These are phyloP conservation scores for Coemansia sp. DNA, from an alignment of 192 early-diverging fungal species.

Conservation along the genomic window DNA sequence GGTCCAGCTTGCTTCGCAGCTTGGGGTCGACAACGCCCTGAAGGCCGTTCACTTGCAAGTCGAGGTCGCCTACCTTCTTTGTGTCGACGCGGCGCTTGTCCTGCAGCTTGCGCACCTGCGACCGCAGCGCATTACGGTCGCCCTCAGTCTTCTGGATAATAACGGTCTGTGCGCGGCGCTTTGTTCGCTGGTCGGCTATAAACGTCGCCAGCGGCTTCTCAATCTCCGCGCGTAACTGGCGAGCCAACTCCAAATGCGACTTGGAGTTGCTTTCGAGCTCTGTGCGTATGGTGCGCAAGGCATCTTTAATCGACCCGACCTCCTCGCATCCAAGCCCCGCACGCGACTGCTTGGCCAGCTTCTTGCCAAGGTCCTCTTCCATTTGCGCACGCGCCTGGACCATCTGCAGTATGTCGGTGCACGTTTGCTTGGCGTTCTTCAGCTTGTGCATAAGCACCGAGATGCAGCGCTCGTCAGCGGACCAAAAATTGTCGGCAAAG, in stretches of 20 bases:
- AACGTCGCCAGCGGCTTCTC: slow-evolving; percentile 65
- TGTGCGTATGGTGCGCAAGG: slow-evolving; percentile 60
- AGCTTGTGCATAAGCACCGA: slow-evolving; percentile 67
- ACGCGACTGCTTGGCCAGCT: slow-evolving; percentile 64
- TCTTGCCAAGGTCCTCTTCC: slow-evolving; percentile 74
- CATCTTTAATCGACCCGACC: slow-evolving; percentile 62
- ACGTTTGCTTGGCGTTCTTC: slow-evolving; percentile 69
- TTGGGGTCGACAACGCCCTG: slow-evolving; percentile 48
- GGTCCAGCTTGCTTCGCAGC: slow-evolving; percentile 45
- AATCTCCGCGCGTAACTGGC: slow-evolving; percentile 64
- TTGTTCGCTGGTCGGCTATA: slow-evolving; percentile 67
- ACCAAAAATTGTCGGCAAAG: slow-evolving; percentile 50
- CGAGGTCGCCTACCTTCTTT: slow-evolving; percentile 55
- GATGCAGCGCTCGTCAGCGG: slow-evolving; percentile 69
- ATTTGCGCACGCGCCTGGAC: slow-evolving; percentile 62
- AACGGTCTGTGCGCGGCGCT: slow-evolving; percentile 57
- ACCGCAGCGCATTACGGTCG: slow-evolving; percentile 45
- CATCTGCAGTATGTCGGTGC: slow-evolving; percentile 66
- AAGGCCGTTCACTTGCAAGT: slow-evolving; percentile 45
- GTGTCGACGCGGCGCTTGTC: slow-evolving; percentile 61
- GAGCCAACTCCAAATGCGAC: slow-evolving; percentile 64
- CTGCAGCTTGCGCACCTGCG: slow-evolving; percentile 56
- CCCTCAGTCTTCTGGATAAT: slow-evolving; percentile 56
- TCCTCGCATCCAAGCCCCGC: slow-evolving; percentile 68
- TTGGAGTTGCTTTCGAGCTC: slow-evolving; percentile 69